Evolutionary conservation across 176 grass and related monocot species (phyloP), one percentile per base, ranked within the genome.

Genomic region (Microstegium vimineum): DNA sequence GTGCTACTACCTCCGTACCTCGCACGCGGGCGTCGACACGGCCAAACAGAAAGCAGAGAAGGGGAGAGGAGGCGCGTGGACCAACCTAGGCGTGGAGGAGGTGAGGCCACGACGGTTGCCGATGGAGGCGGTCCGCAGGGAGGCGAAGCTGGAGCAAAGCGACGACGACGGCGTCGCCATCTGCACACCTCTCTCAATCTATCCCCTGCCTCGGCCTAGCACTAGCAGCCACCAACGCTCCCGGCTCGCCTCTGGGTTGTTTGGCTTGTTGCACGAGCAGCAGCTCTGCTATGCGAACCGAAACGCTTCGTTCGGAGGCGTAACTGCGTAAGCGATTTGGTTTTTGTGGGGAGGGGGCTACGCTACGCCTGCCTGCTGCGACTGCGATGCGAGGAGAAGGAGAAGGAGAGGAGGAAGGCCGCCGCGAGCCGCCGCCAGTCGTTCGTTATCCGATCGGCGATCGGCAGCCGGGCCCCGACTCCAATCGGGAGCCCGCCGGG

Each of bases 101-200:
- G 66, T 35, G 62, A 59, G 43, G 86, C 81, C 41, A 61, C 42
- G 78, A 74, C 76, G 88, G 78, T 8, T 66, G 84, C 72, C 83
- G 59, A 81, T 35, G 65, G 81, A 64, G 70, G 66, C 64, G 45
- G 78, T 27, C 60, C 76, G 56, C 66, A 42, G 86, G 73, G 81
- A 87, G 66, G 79, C 83, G 86, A 90, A 56, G 90, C 69, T 73
- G 79, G 83, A 84, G 80, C 87, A 92, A 17, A 89, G 83, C 61
- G 86, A 89, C 16, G 89, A 89, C 70, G 91, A 90, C 35, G 88
- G 79, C 23, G 91, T 71, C 79, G 83, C 75, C 89, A 91, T 94
- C 27, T 78, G 22, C 36, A 6, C 13, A 38, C n/a, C 79, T 31
- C 7, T 31, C 4, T 12, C 27, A 63, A 63, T 30, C 61, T 63